Evolutionary conservation across 208 protist species (phyloP).

Genomic region (Leptomonas seymouri): DNA sequence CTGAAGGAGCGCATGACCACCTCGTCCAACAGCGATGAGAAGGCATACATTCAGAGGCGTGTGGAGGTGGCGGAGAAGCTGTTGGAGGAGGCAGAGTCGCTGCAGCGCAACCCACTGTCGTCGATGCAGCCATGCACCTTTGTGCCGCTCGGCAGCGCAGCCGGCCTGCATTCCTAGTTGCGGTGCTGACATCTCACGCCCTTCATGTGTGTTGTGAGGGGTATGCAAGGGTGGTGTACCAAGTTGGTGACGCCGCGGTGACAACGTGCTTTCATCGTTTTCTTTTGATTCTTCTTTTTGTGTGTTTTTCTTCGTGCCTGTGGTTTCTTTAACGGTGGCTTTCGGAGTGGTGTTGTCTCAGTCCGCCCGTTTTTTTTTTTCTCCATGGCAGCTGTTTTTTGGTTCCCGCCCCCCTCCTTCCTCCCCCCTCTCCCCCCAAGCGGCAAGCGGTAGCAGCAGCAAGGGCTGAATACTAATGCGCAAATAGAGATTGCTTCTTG

Average conservation of each 20-base stretch:
- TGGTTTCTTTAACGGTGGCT: too few species aligned
- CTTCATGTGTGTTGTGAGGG: slow-evolving; percentile 11
- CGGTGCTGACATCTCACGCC: not conserved
- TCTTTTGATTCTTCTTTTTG: not conserved
- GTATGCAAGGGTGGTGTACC: slow-evolving; percentile 8
- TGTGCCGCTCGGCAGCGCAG: slow-evolving; percentile 45
- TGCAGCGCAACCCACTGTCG: slow-evolving; percentile 42
- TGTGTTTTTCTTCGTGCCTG: not conserved
- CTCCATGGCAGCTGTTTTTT: too few species aligned
- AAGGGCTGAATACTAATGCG: too few species aligned
- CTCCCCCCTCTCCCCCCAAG: too few species aligned
- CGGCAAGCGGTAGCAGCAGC: too few species aligned
- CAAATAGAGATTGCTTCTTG: too few species aligned
- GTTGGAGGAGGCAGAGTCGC: slow-evolving; percentile 48
- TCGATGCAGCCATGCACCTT: slow-evolving; percentile 37
- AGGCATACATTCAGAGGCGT: slow-evolving; percentile 48
- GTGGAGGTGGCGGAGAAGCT: slow-evolving; percentile 49
- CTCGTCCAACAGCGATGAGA: slow-evolving; percentile 47
- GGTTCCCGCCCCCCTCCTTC: too few species aligned
- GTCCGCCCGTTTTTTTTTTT: not conserved
- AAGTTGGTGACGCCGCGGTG: slow-evolving; percentile 5
- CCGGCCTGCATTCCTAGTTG: slow-evolving; percentile 17
- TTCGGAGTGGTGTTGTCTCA: not conserved
- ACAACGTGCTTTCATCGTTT: not conserved
- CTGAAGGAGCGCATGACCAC: slow-evolving; percentile 44